These are phyloP conservation scores for Corchorus capsularis DNA, from an alignment of 345 rosid species.

Conservation along the genomic window DNA sequence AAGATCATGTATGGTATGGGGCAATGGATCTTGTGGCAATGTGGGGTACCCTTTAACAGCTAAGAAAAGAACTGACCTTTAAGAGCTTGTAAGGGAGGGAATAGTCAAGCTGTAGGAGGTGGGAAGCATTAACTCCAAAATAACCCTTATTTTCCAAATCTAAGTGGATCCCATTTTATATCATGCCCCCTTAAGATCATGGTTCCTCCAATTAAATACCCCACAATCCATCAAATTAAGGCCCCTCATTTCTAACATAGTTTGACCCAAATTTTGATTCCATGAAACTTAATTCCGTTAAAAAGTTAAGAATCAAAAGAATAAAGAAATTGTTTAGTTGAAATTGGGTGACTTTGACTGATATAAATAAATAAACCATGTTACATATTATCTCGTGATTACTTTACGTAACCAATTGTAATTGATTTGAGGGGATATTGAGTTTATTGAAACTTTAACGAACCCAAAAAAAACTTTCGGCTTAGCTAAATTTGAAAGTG, in stretches of 20 bases:
- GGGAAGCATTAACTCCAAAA: slow-evolving; percentile 23
- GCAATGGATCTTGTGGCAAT: not conserved
- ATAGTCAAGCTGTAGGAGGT: not conserved
- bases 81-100: not conserved
- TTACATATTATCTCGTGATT: no score
- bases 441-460: not conserved
- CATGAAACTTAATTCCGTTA: no score
- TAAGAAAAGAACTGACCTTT: slow-evolving; percentile 7
- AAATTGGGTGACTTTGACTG: no score
- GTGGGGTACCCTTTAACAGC: slow-evolving; percentile 26
- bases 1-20: no score
- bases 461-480: not conserved
- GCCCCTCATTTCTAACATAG: no score
- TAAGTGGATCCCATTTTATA: slow-evolving; percentile 31
- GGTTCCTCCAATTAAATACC: slow-evolving; percentile 4
- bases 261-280: no score
- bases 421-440: not conserved
- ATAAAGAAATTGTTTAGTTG: no score
- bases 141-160: slow-evolving; percentile 24
- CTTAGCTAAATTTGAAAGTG: not conserved
- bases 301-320: no score
- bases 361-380: no score
- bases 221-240: no score
- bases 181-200: slow-evolving; percentile 1
- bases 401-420: no score